A percentile compares a stretch with the other conserved stretches of the same genome.
These are phyloP conservation scores for Mortierella alpina DNA, from an alignment of 192 early-diverging fungal species.

Conservation along the genomic window DNA sequence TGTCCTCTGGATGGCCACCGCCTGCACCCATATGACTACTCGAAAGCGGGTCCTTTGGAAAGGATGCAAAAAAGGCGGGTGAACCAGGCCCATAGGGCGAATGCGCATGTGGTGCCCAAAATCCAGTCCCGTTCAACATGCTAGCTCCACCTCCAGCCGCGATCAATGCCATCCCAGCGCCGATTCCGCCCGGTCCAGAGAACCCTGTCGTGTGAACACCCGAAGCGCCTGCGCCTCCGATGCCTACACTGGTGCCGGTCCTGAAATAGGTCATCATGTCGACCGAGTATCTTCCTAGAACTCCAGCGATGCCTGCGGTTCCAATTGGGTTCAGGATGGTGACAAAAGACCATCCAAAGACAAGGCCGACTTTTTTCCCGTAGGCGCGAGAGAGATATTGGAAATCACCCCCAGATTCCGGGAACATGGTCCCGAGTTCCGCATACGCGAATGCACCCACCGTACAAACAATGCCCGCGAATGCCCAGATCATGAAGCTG, in stretches of 20 bases:
- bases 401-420: slow-evolving; percentile 64
- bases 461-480: slow-evolving; percentile 43
- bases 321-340: slow-evolving; percentile 62
- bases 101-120: not conserved
- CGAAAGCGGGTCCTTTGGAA: slow-evolving; percentile 13
- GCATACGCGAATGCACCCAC: slow-evolving; percentile 55
- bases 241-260: slow-evolving; percentile 25
- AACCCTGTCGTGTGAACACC: not conserved
- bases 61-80: slow-evolving; percentile 8
- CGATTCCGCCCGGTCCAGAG: not conserved
- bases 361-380: slow-evolving; percentile 66
- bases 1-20: slow-evolving; percentile 9
- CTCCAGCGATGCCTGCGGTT: slow-evolving; percentile 59
- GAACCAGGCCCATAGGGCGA: slow-evolving; percentile 29
- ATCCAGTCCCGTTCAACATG: slow-evolving; percentile 7
- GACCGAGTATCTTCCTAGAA: slow-evolving; percentile 37
- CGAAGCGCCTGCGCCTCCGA: not conserved
- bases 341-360: slow-evolving; percentile 67
- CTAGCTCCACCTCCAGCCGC: not conserved
- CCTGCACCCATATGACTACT: not conserved
- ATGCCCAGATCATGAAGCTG: slow-evolving; percentile 51
- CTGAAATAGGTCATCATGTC: slow-evolving; percentile 41
- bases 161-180: not conserved
- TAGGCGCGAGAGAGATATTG: slow-evolving; percentile 66
- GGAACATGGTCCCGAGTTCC: slow-evolving; percentile 55